A percentile compares a stretch with the other conserved stretches of the same genome.
These are phyloP conservation scores for Populus hybrid DNA, from an alignment of 441 rosid genomes.

Conservation along the genomic window DNA sequence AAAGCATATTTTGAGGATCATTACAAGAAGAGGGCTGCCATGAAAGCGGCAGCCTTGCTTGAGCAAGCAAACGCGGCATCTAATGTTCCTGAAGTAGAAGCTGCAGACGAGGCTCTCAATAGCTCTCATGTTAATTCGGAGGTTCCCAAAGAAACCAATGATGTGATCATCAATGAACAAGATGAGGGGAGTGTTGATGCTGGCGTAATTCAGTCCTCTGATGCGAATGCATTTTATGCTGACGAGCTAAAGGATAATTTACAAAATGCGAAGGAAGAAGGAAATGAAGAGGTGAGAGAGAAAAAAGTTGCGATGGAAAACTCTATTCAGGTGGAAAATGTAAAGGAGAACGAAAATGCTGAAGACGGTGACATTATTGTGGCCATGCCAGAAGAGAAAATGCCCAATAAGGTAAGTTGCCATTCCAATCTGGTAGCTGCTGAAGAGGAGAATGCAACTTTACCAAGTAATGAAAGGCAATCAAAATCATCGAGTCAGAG, in stretches of 20 bases:
- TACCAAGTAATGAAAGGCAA: conserved; percentile 37
- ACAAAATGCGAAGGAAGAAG: conserved; percentile 18
- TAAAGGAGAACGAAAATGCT: conserved; percentile 22
- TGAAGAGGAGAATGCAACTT: conserved; percentile 32
- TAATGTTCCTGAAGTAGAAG: conserved; percentile 25
- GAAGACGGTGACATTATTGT: conserved; percentile 13
- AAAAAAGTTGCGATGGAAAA: conserved; percentile 17
- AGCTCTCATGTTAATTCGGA: conserved; percentile 23
- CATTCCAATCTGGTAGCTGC: conserved; percentile 31
- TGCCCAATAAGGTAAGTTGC: conserved; percentile 42
- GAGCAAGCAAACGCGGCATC: conserved; percentile 32
- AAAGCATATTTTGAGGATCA: conserved; percentile 88
- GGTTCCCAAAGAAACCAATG: conserved; percentile 9
- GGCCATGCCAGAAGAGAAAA: conserved; percentile 25
- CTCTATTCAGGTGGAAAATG: conserved; percentile 22
- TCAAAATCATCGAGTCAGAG: conserved; percentile 32
- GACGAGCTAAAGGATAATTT: conserved; percentile 6
- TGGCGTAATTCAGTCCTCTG: conserved; percentile 20
- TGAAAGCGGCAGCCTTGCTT: conserved; percentile 41
- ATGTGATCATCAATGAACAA: conserved; percentile 16
- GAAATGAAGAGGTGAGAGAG: conserved; percentile 21
- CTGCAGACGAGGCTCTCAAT: neutral
- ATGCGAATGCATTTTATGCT: conserved; percentile 15
- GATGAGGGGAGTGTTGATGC: conserved; percentile 20
- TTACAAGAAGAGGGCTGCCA: conserved; percentile 72